A percentile compares a stretch with the other conserved stretches of the same genome.
These are phyloP conservation scores for Citropsis articulata DNA, from an alignment of 345 rosid species.

Conservation along the genomic window DNA sequence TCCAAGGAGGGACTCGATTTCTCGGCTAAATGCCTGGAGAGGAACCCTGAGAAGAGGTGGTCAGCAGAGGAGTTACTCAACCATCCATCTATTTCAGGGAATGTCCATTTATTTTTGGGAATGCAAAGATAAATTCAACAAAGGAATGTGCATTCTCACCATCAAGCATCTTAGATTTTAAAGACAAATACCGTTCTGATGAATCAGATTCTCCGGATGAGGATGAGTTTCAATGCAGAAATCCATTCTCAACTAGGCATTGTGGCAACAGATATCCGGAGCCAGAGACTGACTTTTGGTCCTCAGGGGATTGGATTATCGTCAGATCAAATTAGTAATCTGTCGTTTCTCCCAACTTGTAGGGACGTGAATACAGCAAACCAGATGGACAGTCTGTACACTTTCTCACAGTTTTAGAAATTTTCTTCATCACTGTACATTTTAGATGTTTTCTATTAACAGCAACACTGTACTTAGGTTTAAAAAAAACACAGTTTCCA, in stretches of 20 bases:
- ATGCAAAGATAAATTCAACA: background rate
- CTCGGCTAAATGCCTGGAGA: constrained; percentile 32
- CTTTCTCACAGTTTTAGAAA: too few species aligned
- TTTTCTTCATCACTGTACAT: too few species aligned
- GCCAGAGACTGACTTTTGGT: background rate
- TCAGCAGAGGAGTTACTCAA: constrained; percentile 12
- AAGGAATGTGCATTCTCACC: constrained; percentile 13
- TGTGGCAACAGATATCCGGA: background rate
- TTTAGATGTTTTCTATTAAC: background rate
- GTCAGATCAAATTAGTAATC: too few species aligned
- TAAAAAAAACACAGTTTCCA: too few species aligned
- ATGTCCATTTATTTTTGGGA: constrained; percentile 19
- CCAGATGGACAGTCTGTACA: too few species aligned
- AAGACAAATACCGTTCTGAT: constrained; percentile 7
- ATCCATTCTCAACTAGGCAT: constrained; percentile 14
- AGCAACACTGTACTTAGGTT: background rate
- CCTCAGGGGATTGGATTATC: background rate
- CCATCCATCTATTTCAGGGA: constrained; percentile 17
- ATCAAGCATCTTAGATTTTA: constrained; percentile 2
- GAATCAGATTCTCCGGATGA: background rate
- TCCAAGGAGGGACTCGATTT: constrained; percentile 27
- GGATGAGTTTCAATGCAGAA: background rate
- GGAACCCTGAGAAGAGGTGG: constrained; percentile 23
- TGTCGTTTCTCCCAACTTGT: too few species aligned
- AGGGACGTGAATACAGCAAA: too few species aligned